Evolutionary conservation across 495 filamentous ascomycete species (phyloP).

Genomic region (Endocarpon pusillum): DNA sequence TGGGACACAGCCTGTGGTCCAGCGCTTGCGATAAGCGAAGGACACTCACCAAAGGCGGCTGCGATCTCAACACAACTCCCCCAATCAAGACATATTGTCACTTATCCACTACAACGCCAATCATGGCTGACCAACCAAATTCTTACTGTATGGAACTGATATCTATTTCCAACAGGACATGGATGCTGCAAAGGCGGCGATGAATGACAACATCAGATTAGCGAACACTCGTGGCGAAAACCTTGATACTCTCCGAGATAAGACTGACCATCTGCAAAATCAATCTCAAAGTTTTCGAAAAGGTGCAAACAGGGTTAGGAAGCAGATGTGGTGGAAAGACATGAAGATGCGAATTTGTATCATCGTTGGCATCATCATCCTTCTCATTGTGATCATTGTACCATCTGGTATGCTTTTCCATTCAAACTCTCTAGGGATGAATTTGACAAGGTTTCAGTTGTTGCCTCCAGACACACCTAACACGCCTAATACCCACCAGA

Average conservation of each 20-base stretch:
- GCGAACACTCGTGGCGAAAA: slow-evolving; percentile 80
- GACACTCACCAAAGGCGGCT: no score
- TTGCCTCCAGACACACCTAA: slow-evolving; percentile 12
- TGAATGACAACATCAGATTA: slow-evolving; percentile 90
- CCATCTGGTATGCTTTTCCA: slow-evolving; percentile 46
- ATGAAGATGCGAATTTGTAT: slow-evolving; percentile 99
- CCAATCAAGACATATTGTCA: no score
- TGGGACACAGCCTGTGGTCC: no score
- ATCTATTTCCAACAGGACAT: slow-evolving; percentile 55
- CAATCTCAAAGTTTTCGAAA: slow-evolving; percentile 89
- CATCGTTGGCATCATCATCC: slow-evolving; percentile 68
- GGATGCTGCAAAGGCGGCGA: slow-evolving; percentile 77
- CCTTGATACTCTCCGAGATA: slow-evolving; percentile 81
- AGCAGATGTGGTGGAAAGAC: slow-evolving; percentile 93
- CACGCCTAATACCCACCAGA: not conserved
- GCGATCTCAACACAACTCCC: no score
- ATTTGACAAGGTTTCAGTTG: slow-evolving; percentile 10
- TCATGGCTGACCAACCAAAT: no score
- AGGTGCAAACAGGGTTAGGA: slow-evolving; percentile 86
- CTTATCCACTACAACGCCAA: no score
- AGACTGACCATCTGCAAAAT: slow-evolving; percentile 81
- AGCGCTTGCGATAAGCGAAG: no score
- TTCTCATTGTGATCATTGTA: slow-evolving; percentile 84
- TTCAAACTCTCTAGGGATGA: slow-evolving; percentile 9
- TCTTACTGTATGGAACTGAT: slow-evolving; percentile 16